These are phyloP conservation scores for Xylaria sp. DNA, from an alignment of 2,329 filamentous ascomycete genomes.

Conservation along the genomic window DNA sequence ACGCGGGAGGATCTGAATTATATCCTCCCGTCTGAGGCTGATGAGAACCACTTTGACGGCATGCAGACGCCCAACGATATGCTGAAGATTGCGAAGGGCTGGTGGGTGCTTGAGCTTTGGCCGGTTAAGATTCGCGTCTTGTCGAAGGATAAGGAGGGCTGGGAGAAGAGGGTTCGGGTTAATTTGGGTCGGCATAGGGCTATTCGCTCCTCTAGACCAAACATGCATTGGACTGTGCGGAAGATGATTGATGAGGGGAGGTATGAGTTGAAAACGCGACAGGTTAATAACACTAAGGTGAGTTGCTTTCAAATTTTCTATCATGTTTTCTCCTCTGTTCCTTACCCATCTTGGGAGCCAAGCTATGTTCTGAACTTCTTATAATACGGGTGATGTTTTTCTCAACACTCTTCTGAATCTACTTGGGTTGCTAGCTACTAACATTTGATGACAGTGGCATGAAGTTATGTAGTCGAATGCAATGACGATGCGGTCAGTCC, in stretches of 20 bases:
- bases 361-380: not conserved
- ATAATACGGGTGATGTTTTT: not conserved
- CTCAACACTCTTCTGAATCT: not conserved
- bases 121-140: conserved; percentile 36
- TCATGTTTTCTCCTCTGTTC: not conserved
- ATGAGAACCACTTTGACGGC: conserved; percentile 34
- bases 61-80: conserved; percentile 29
- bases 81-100: conserved; percentile 27
- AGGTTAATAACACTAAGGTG: conserved; percentile 30
- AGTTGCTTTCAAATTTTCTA: conserved; percentile 2
- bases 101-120: conserved; percentile 37
- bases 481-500: not conserved
- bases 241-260: conserved; percentile 30
- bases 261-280: conserved; percentile 21
- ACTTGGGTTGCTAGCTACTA: not conserved
- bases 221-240: conserved; percentile 37
- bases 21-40: conserved; percentile 32
- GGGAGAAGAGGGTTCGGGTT: conserved; percentile 35
- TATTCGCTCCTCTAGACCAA: conserved; percentile 19
- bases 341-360: not conserved
- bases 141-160: conserved; percentile 26
- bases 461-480: not conserved
- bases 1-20: conserved; percentile 29
- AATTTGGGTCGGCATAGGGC: conserved; percentile 27
- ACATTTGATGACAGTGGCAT: not conserved